Evolutionary conservation across 2,329 filamentous ascomycete species (phyloP).

Genomic region (Aciculosporium take): DNA sequence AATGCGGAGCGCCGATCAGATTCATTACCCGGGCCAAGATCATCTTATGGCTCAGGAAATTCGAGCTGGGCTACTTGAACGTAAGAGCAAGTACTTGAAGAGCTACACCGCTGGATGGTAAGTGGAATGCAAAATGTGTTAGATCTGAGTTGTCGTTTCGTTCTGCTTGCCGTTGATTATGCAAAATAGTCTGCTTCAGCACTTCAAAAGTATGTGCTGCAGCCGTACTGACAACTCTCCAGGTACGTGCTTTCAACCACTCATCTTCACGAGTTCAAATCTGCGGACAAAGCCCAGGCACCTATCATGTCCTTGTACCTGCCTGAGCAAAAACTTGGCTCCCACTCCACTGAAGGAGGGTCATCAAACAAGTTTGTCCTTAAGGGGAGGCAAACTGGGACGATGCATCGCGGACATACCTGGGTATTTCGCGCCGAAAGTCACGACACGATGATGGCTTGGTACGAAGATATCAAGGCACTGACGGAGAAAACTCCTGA

Average conservation of each 20-base stretch:
- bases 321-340: conserved; percentile 87
- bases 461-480: conserved; percentile 84
- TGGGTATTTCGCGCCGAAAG: conserved; percentile 60
- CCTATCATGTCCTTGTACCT: conserved; percentile 95
- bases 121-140: conserved; percentile 17
- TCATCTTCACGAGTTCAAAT: conserved; percentile 97
- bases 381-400: conserved; percentile 85
- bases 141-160: neutral
- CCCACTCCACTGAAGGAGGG: conserved; percentile 67
- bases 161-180: neutral
- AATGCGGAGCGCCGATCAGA: conserved; percentile 62
- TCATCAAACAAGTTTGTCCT: conserved; percentile 96
- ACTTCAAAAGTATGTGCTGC: conserved; percentile 5
- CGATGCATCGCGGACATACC: conserved; percentile 71
- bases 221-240: conserved; percentile 1
- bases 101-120: conserved; percentile 93
- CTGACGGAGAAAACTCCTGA: conserved; percentile 80
- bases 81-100: conserved; percentile 97
- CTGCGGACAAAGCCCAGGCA: conserved; percentile 80
- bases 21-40: conserved; percentile 82
- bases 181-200: neutral
- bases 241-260: conserved; percentile 95
- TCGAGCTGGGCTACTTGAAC: conserved; percentile 77
- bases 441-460: conserved; percentile 92
- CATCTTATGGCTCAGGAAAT: conserved; percentile 74